Conservation (phyloP, 106 monocot species). For the Acorus gramineus region DNA sequence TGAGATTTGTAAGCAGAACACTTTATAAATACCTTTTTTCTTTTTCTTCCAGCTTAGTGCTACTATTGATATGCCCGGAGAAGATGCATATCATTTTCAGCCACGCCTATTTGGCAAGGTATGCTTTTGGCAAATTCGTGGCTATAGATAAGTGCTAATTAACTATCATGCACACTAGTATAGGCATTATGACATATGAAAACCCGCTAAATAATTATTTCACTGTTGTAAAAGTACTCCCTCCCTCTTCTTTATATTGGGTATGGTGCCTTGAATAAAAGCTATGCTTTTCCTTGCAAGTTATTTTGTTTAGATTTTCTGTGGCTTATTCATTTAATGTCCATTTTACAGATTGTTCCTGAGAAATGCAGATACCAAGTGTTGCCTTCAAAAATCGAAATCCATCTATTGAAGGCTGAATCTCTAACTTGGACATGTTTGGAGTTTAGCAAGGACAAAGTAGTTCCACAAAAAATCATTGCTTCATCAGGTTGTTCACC, state of each 20-base stretch:
- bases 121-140: neutral
- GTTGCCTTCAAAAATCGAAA: slow-evolving; percentile 59
- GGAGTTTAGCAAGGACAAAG: slow-evolving; percentile 34
- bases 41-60: neutral
- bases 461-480: slow-evolving; percentile 26
- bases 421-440: slow-evolving; percentile 48
- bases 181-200: too few relatives aligned
- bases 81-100: slow-evolving; percentile 2
- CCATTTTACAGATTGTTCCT: slow-evolving; percentile 35
- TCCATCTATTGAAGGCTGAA: slow-evolving; percentile 50
- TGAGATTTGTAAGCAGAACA: neutral
- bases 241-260: too few relatives aligned
- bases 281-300: too few relatives aligned
- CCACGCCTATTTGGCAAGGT: slow-evolving; percentile 1
- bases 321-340: too few relatives aligned
- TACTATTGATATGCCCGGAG: neutral
- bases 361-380: slow-evolving; percentile 50
- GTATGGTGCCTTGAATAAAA: too few relatives aligned
- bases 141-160: too few relatives aligned
- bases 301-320: too few relatives aligned
- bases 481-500: slow-evolving; percentile 26
- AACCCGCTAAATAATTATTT: too few relatives aligned
- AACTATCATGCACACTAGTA: too few relatives aligned
- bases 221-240: too few relatives aligned
- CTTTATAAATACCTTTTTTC: neutral